Evolutionary conservation across 2,329 filamentous ascomycete species (phyloP), one percentile per base, ranked within the genome.

Genomic region (Hypoxylon sp.): DNA sequence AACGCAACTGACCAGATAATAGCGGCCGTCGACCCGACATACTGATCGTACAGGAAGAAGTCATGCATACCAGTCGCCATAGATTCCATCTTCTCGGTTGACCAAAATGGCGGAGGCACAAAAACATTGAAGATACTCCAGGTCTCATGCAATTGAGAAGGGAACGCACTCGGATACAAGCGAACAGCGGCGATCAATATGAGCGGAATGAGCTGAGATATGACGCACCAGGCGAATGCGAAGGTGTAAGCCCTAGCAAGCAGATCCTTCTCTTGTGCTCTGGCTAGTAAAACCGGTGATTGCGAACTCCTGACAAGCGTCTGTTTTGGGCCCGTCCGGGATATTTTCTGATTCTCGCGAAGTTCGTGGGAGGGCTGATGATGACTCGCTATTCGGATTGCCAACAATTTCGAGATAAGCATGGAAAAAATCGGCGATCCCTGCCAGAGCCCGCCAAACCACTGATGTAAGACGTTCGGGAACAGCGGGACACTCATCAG

Each of bases 371-470:
- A 17, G 14, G 17, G 30, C 21, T 23, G 32, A 25, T 34, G 38
- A 23, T 34, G 38, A 23, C 28, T 60, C 17, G 30, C 51, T 19
- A 30, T 41, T 48, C 56, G 38, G 21, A 45, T 6, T n/a, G 60
- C 60, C n/a, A 67, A 51, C 36, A 62, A 9, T 43, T 66, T 68
- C 41, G 63, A 60, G 28, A 70, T 30, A 10, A 62, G 45, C 65
- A 66, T 68, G n/a, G 48, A 34, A 28, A 58, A 70, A 43, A 70
- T 46, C 2, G 68, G 68, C 28, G 62, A 68, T 41, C 68, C 68
- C 34, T 70, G 68, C 68, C 68, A 70, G 5, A 70, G 62, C 14
- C 65, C 68, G 32, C 68, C 68, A 43, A 70, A 68, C 68, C 68
- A 70, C 49, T 70, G 68, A 41, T 70, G 68, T 11, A 68, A n/a